Evolutionary conservation across 768 basidiomycete genomes (phyloP), one percentile per base, ranked within the genome.

Genomic region (Leccinum pellstonianum): DNA sequence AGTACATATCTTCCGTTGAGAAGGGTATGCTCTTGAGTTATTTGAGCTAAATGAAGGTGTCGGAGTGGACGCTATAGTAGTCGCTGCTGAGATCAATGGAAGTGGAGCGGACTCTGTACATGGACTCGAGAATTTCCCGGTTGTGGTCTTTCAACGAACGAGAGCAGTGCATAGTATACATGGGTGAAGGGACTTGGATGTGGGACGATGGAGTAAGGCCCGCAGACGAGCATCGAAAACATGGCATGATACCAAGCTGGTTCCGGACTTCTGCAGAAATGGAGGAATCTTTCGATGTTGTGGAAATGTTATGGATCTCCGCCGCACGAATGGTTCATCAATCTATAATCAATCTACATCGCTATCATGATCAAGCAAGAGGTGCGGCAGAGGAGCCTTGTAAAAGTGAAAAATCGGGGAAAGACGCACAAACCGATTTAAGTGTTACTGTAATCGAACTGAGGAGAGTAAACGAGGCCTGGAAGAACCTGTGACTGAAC

Each of bases 61-160:
- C 73, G 5, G 74, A 73, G 65, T 79, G 80, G 62, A 80, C 77
- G 54, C 78, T 75, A 64, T 80, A 83, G 58, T 80, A 83, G 58
- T 84, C 82, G 64, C 85, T 85, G 72, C 83, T 33, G 81, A 81
- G 79, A 86, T 83, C 19, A 87, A 73, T 27, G 77, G 77, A 49
- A 87, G 70, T 46, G 9, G 19, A 48, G 29, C 21, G 5, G 77
- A 79, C 67, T 84, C 15, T 46, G 85, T 78, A 21, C 66, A 65
- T 7, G 69, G 62, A 59, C 65, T 53, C 50, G 53, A 17, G 19
- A 50, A 48, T 54, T 67, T 60, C 19, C 53, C 33, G 8, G 78
- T 77, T 37, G 65, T 43, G 48, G 61, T 56, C 9, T 80, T 79
- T 43, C 77, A 29, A 61, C 51, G 15, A 69, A 64, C 33, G 19